A percentile compares a stretch with the other conserved stretches of the same genome.
Conservation (phyloP, 169 alveolate species). For the Plasmodium inui region DNA sequence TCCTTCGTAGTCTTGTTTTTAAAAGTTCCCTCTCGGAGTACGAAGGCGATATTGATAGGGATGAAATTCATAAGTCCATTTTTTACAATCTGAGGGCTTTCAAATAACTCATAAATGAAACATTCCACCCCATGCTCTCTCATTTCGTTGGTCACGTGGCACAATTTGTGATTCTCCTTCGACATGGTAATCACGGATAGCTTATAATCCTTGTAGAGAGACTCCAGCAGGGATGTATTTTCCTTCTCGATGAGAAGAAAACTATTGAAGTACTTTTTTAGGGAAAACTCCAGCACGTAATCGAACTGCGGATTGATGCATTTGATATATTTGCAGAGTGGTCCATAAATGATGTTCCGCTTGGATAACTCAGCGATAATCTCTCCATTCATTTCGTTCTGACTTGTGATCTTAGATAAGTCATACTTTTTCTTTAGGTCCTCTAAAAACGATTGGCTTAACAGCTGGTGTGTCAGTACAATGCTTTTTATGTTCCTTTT, state of each 20-base stretch:
- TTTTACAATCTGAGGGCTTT: conserved; percentile 59
- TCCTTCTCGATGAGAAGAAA: conserved; percentile 34
- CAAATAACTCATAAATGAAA: conserved; percentile 79
- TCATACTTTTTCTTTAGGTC: conserved; percentile 16
- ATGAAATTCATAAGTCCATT: conserved; percentile 63
- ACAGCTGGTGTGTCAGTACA: conserved; percentile 1
- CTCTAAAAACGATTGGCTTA: conserved; percentile 19
- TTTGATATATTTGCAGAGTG: conserved; percentile 76
- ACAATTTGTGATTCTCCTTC: conserved; percentile 40
- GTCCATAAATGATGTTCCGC: conserved; percentile 44
- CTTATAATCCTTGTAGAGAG: conserved; percentile 49
- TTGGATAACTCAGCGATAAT: conserved; percentile 46
- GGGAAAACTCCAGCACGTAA: conserved; percentile 77
- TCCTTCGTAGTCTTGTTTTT: conserved; percentile 32
- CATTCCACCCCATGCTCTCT: conserved; percentile 76
- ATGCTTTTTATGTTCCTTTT: conserved; percentile 71
- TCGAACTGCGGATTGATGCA: conserved; percentile 73
- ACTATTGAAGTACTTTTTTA: conserved; percentile 76
- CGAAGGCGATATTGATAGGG: conserved; percentile 67
- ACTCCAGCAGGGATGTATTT: conserved; percentile 17
- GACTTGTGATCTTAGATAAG: conserved; percentile 11
- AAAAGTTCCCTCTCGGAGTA: conserved; percentile 52
- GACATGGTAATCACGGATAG: conserved; percentile 78
- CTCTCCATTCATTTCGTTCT: conserved; percentile 25
- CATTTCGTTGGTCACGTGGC: conserved; percentile 79